These are phyloP conservation scores for Ulmus americana DNA, from an alignment of 331 rosid genomes.

Conservation along the genomic window DNA sequence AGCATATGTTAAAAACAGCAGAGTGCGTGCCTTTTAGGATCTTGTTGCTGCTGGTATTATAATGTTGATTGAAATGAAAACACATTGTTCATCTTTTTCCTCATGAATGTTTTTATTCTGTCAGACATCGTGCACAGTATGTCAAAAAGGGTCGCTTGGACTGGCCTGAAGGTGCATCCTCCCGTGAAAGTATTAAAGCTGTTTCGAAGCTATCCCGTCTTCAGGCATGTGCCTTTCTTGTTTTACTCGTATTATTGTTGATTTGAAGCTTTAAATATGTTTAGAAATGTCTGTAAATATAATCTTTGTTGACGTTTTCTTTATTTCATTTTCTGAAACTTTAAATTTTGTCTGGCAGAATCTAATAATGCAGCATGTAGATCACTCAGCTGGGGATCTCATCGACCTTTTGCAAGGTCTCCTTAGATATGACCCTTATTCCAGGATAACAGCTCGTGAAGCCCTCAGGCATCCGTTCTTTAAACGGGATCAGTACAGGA, in stretches of 20 bases:
- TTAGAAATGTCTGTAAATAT: background rate
- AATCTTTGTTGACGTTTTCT: background rate
- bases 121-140: conserved; percentile 77
- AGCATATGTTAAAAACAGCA: conserved; percentile 64
- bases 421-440: conserved; percentile 66
- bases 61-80: no score
- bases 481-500: conserved; percentile 53
- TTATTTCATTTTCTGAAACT: background rate
- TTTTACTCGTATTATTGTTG: background rate
- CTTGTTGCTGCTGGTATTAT: background rate
- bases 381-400: conserved; percentile 92
- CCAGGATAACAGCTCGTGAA: conserved; percentile 61
- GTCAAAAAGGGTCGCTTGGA: conserved; percentile 76
- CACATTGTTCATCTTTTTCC: background rate
- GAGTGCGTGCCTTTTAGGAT: conserved; percentile 47
- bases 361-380: conserved; percentile 89
- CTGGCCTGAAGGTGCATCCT: conserved; percentile 90
- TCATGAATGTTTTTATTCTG: background rate
- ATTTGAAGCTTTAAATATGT: background rate
- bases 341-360: conserved; percentile 45
- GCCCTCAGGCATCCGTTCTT: conserved; percentile 82
- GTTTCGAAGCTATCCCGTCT: conserved; percentile 73
- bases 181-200: conserved; percentile 86
- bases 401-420: conserved; percentile 86
- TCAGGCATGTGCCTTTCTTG: conserved; percentile 45